Evolutionary conservation across 148 eudicot genomes (phyloP), one percentile per base, ranked within the genome.

Genomic region (Cornus suecica): DNA sequence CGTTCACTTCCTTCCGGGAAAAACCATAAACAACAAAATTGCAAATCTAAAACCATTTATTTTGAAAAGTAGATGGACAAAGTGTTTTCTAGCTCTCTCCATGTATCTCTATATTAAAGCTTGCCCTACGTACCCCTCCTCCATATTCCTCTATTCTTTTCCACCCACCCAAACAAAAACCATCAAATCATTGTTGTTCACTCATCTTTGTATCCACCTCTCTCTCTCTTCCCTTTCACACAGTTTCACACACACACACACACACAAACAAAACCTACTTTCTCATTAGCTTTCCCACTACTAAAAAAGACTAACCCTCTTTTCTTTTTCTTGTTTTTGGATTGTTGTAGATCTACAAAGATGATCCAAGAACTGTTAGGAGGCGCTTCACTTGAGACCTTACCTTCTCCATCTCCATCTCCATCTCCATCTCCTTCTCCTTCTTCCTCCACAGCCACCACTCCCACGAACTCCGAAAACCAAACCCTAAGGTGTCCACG

Each of bases 281-380:
- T 73, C 42, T 37, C 67, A 48, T 75, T 32, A 22, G 34, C 60
- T 78, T 83, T 71, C 63, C 71, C 68, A 14, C 25, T 61, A 23
- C 73, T 63, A 26, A 74, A 71, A 79, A 76, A 51, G 66, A 51
- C 31, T 69, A 67, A 77, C n/a, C 66, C 76, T 51, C 69, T 73
- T 77, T 68, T 18, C 72, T 68, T 77, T 77, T 74, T 78, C 54
- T 77, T 64, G 60, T 68, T 74, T 62, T 77, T 79, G 74, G 69
- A 78, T 83, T 84, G 41, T 79, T 80, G 81, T 79, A 74, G 78
- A 77, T 81, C 81, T 77, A 66, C 76, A 85, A 81, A 68, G 85
- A 91, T 89, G 96, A 89, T 89, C 77, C 90, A 87, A 84, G 96
- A 89, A 79, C 81, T 91, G 61, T 87, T 91, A 27, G 91, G 91